Percentiles rank a stretch among this genome's conserved stretches.
Conservation (phyloP, 495 filamentous ascomycete genomes). For the Neurospora sp. region DNA sequence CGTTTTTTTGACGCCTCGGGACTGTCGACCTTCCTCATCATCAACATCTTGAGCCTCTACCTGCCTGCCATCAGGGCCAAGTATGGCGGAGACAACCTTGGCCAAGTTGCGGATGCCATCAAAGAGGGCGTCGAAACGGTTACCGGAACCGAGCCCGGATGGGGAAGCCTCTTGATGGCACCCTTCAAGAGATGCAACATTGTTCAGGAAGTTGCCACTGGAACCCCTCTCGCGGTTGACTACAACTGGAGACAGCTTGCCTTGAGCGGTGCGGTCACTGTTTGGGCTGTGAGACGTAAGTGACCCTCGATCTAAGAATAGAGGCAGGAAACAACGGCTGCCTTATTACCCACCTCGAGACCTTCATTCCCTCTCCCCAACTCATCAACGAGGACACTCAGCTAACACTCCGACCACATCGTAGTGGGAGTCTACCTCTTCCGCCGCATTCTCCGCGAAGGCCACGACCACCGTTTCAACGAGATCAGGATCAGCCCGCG, state of each 20-base stretch:
- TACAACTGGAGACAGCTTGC: constrained; percentile 55
- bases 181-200: not conserved
- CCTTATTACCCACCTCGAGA: not conserved
- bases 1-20: constrained; percentile 58
- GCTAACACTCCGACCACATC: not conserved
- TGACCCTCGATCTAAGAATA: not conserved
- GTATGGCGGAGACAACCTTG: not conserved
- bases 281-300: constrained; percentile 51
- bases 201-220: constrained; percentile 20
- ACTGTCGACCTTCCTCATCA: constrained; percentile 49
- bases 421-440: constrained; percentile 53
- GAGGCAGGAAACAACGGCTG: not conserved
- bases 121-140: not conserved
- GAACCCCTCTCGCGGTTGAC: constrained; percentile 32
- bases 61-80: constrained; percentile 45
- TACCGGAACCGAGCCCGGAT: not conserved
- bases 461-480: constrained; percentile 53
- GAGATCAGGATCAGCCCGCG: constrained; percentile 41
- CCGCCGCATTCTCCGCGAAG: constrained; percentile 40
- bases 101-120: constrained; percentile 16
- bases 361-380: not conserved
- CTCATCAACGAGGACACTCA: not conserved
- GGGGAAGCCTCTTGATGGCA: not conserved
- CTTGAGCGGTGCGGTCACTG: constrained; percentile 41
- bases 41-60: constrained; percentile 46